A percentile compares a stretch with the other conserved stretches of the same genome.
phyloP scores from a whole-genome alignment of 2,329 filamentous ascomycete genomes.

The Phialophora tarda region DNA sequence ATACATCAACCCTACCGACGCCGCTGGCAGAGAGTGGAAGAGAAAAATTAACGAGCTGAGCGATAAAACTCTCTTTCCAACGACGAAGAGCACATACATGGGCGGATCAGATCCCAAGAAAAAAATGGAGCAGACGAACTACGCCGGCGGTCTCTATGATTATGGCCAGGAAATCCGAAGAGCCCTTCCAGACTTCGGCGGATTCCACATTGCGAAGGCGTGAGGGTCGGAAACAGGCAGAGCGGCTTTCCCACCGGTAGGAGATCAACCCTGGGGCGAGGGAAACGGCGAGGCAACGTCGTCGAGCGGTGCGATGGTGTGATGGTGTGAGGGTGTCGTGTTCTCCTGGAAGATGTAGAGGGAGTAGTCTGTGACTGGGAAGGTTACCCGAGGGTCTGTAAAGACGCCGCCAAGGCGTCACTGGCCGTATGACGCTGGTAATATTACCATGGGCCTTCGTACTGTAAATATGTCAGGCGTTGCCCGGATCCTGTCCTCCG shows the following conservation, averaged over 20 bases:
- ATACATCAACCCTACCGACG: conserved; percentile 57
- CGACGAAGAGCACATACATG: conserved; percentile 46
- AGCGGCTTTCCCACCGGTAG: background rate
- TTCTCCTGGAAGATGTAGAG: background rate
- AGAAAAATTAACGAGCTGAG: conserved; percentile 53
- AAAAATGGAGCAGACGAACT: conserved; percentile 59
- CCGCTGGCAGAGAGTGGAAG: conserved; percentile 59
- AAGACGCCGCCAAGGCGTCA: too few relatives aligned
- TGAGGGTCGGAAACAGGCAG: background rate
- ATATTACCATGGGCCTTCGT: too few relatives aligned
- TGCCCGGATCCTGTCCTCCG: too few relatives aligned
- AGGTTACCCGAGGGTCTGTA: too few relatives aligned
- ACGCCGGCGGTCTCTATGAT: conserved; percentile 41
- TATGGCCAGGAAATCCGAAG: conserved; percentile 38
- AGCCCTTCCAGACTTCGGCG: conserved; percentile 34
- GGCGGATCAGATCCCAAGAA: conserved; percentile 63
- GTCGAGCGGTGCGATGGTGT: background rate
- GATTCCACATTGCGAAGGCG: conserved; percentile 37
- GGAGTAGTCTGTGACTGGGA: too few relatives aligned
- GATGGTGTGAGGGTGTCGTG: background rate
- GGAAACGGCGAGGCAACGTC: background rate
- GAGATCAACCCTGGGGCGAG: background rate
- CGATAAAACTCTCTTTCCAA: conserved; percentile 54
- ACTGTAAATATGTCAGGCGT: too few relatives aligned
- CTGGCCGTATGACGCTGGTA: too few relatives aligned